Conservation (phyloP, 2,329 filamentous ascomycete species). For the Neofusicoccum ribis region DNA sequence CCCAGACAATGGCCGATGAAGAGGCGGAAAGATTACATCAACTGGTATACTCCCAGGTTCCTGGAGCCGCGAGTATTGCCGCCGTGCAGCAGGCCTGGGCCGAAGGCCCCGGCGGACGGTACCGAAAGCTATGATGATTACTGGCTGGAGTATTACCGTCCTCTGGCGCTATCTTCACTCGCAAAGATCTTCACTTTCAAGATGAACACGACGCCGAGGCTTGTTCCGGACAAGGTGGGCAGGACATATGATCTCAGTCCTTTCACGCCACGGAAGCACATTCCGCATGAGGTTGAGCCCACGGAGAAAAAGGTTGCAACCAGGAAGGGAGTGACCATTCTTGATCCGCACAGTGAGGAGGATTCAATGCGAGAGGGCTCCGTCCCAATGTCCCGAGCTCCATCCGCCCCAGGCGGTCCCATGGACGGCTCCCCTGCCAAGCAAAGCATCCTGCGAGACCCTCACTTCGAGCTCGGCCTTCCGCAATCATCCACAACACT, state of each 20-base stretch:
- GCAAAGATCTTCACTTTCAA: conserved; percentile 90
- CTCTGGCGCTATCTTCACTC: conserved; percentile 82
- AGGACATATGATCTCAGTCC: conserved; percentile 82
- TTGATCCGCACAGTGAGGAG: conserved; percentile 57
- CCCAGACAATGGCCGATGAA: conserved; percentile 71
- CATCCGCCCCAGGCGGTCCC: conserved; percentile 23
- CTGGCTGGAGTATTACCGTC: conserved; percentile 96
- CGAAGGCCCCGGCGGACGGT: conserved; percentile 22
- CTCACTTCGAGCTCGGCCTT: conserved; percentile 37
- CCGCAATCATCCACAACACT: conserved; percentile 25
- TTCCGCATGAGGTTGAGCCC: conserved; percentile 26
- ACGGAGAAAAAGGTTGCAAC: conserved; percentile 61
- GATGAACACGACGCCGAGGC: conserved; percentile 85
- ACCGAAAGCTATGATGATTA: conserved; percentile 81
- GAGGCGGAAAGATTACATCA: conserved; percentile 70
- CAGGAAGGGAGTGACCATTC: conserved; percentile 69
- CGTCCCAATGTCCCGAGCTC: conserved; percentile 20
- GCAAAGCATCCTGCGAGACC: conserved; percentile 45
- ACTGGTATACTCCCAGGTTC: conserved; percentile 79
- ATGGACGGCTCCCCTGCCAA: conserved; percentile 37
- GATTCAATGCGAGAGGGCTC: conserved; percentile 22
- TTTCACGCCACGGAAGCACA: conserved; percentile 69
- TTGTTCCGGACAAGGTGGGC: conserved; percentile 73
- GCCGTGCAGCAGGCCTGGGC: conserved; percentile 40
- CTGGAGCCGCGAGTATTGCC: conserved; percentile 65